phyloP scores from a whole-genome alignment of 768 basidiomycete genomes.

The Leccinum ochraceum region DNA sequence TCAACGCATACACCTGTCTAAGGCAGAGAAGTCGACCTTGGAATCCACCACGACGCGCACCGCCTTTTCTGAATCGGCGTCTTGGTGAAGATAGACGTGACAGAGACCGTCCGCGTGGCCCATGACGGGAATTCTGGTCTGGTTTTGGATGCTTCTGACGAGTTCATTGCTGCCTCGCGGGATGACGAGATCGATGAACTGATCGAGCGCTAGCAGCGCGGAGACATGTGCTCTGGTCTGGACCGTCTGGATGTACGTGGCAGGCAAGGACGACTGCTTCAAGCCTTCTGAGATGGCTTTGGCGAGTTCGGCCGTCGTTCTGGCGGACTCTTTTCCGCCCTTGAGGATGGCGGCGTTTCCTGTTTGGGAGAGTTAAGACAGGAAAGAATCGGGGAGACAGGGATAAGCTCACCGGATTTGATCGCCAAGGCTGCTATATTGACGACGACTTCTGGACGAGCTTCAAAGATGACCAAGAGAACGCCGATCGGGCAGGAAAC shows the following conservation, averaged over 20 bases:
- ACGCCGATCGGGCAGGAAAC: constrained; percentile 98
- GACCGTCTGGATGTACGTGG: constrained; percentile 86
- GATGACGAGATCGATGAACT: constrained; percentile 95
- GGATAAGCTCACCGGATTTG: constrained; percentile 74
- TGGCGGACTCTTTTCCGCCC: constrained; percentile 92
- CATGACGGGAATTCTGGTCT: constrained; percentile 95
- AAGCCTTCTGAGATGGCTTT: constrained; percentile 80
- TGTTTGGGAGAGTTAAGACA: constrained; percentile 30
- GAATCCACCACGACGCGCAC: constrained; percentile 83
- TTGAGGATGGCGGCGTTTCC: constrained; percentile 98
- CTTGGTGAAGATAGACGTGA: constrained; percentile 83
- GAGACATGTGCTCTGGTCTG: constrained; percentile 92
- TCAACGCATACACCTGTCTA: neutral
- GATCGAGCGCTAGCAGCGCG: constrained; percentile 80
- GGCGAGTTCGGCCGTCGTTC: constrained; percentile 76
- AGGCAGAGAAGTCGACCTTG: constrained; percentile 57
- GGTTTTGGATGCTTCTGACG: constrained; percentile 85
- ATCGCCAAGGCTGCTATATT: constrained; percentile 96
- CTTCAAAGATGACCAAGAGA: constrained; percentile 94
- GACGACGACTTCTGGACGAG: constrained; percentile 95
- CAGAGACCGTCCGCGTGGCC: constrained; percentile 98
- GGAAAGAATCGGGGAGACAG: neutral
- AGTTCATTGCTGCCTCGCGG: constrained; percentile 93
- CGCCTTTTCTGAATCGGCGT: constrained; percentile 78
- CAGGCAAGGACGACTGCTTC: constrained; percentile 68